Percentiles rank a stretch among this genome's conserved stretches.
Conservation (phyloP, 225 moss, liverwort and hornwort species). For the Polytrichum formosum region DNA sequence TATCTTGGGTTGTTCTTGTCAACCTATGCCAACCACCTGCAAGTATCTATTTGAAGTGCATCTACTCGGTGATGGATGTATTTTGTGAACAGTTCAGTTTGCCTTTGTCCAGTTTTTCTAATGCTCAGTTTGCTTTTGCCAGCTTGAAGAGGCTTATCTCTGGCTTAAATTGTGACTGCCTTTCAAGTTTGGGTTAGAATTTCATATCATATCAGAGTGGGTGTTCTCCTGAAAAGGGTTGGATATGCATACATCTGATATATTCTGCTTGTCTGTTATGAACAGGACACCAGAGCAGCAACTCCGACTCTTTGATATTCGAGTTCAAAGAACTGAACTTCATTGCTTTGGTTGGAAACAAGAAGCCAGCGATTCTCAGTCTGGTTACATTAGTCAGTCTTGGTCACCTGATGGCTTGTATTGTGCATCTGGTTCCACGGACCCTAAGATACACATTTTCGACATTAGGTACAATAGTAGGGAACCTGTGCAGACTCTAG, state of each 20-base stretch:
- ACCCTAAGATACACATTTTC: constrained; percentile 88
- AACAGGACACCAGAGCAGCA: constrained; percentile 73
- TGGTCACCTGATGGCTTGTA: constrained; percentile 98
- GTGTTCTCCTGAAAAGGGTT: too few species aligned
- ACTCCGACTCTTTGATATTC: constrained; percentile 81
- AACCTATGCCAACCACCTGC: neutral
- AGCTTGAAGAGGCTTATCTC: too few species aligned
- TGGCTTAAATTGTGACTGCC: too few species aligned
- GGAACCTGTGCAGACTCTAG: constrained; percentile 70
- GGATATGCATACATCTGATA: neutral
- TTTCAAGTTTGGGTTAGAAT: too few species aligned
- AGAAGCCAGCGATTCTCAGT: constrained; percentile 59
- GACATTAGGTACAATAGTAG: constrained; percentile 84
- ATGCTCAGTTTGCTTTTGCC: too few species aligned
- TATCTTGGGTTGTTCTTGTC: neutral
- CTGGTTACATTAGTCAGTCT: constrained; percentile 78
- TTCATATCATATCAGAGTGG: too few species aligned
- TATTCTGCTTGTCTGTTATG: neutral
- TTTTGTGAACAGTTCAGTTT: too few species aligned
- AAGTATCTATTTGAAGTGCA: too few species aligned
- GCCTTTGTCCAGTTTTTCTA: too few species aligned
- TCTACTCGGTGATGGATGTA: too few species aligned
- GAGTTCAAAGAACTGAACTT: constrained; percentile 60
- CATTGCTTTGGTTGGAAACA: constrained; percentile 94
- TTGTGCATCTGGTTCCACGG: constrained; percentile 83